Conservation (phyloP, 441 rosid genomes). For the Sinapis alba region DNA sequence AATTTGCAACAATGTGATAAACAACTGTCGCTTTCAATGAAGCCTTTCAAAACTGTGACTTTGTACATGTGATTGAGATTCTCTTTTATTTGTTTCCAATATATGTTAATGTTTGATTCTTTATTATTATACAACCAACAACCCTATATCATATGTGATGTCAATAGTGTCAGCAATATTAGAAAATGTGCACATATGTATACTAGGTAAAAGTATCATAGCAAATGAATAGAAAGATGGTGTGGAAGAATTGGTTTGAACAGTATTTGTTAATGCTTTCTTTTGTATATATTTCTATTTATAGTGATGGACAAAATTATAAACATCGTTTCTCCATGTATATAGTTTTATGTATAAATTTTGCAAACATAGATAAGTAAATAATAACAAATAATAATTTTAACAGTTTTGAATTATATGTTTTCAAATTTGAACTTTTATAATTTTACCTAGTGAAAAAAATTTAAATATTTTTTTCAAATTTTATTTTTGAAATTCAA, state of each 20-base stretch:
- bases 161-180: not conserved
- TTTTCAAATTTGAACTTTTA: too few species aligned
- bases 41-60: constrained; percentile 33
- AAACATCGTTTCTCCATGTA: not conserved
- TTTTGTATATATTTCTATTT: not conserved
- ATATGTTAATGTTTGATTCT: constrained; percentile 17
- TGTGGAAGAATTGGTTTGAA: not conserved
- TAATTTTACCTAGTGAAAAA: too few species aligned
- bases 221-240: not conserved
- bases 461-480: too few species aligned
- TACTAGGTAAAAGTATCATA: not conserved
- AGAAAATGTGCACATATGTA: not conserved
- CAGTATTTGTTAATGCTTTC: not conserved
- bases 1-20: constrained; percentile 14
- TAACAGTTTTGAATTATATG: too few species aligned
- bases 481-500: too few species aligned
- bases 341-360: not conserved
- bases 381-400: too few species aligned
- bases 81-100: constrained; percentile 2
- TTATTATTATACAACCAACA: constrained; percentile 5
- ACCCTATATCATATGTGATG: not conserved
- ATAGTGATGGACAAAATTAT: not conserved
- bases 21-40: constrained; percentile 33
- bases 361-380: too few species aligned
- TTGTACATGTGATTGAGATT: constrained; percentile 37